A percentile compares a stretch with the other conserved stretches of the same genome.
These are phyloP conservation scores for Pochonia chlamydosporia DNA, from an alignment of 2,329 filamentous ascomycete species.

Conservation along the genomic window DNA sequence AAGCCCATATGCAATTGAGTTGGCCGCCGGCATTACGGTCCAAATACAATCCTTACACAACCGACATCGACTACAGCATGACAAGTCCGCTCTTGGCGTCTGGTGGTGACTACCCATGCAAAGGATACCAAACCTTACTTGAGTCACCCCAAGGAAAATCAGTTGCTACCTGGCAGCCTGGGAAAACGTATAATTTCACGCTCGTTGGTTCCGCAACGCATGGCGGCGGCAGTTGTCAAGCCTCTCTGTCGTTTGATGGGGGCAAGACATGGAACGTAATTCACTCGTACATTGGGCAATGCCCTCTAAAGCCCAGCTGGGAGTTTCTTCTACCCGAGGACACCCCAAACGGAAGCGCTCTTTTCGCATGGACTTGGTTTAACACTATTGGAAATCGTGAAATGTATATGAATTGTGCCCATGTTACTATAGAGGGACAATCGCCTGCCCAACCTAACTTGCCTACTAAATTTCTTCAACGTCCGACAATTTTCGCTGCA, in stretches of 20 bases:
- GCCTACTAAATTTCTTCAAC: no score
- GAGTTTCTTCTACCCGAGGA: slow-evolving; percentile 61
- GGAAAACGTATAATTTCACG: slow-evolving; percentile 55
- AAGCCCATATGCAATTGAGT: slow-evolving; percentile 47
- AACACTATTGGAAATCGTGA: slow-evolving; percentile 72
- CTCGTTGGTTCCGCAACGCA: slow-evolving; percentile 58
- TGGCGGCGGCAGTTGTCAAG: slow-evolving; percentile 69
- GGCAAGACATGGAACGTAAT: slow-evolving; percentile 65
- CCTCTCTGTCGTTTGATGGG: slow-evolving; percentile 67
- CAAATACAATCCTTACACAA: slow-evolving; percentile 42
- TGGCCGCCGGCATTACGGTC: slow-evolving; percentile 44
- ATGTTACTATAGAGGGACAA: slow-evolving; percentile 49
- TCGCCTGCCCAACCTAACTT: no score
- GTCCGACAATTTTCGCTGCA: no score
- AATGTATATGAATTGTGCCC: slow-evolving; percentile 81
- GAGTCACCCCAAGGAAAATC: slow-evolving; percentile 42
- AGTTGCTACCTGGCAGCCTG: slow-evolving; percentile 56
- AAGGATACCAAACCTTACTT: slow-evolving; percentile 47
- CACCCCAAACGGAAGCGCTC: slow-evolving; percentile 52
- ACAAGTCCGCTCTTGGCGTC: slow-evolving; percentile 56
- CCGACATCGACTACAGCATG: slow-evolving; percentile 61
- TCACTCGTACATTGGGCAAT: slow-evolving; percentile 49
- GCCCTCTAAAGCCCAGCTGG: slow-evolving; percentile 48
- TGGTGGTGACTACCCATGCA: slow-evolving; percentile 68
- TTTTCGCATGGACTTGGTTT: slow-evolving; percentile 74